These are phyloP conservation scores for Aureobasidium sp. DNA, from an alignment of 2,329 filamentous ascomycete species.

Conservation along the genomic window DNA sequence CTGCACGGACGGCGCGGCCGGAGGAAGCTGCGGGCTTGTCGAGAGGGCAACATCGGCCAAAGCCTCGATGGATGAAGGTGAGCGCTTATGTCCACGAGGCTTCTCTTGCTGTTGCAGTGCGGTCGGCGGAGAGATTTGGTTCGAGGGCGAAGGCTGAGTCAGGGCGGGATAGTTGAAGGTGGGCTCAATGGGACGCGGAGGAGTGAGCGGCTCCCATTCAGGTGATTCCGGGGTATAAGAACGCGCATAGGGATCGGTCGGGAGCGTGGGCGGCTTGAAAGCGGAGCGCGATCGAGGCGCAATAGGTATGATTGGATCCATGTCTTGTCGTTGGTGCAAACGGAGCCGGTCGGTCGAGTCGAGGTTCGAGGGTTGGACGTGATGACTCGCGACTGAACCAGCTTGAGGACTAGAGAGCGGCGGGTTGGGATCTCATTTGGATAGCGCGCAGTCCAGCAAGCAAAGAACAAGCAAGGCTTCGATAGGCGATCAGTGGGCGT, in stretches of 20 bases:
- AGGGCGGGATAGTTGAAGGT: slow-evolving; percentile 27
- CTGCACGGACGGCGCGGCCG: slow-evolving; percentile 14
- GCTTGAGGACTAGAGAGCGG: background rate
- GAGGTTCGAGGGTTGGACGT: background rate
- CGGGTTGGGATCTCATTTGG: background rate
- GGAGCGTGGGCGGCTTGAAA: slow-evolving; percentile 23
- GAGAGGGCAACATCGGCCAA: slow-evolving; percentile 37
- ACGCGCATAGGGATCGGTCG: slow-evolving; percentile 16
- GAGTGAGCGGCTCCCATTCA: slow-evolving; percentile 28
- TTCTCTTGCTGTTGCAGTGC: background rate
- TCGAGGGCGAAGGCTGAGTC: background rate
- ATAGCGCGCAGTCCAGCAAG: background rate
- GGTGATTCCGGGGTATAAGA: slow-evolving; percentile 26
- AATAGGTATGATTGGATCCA: slow-evolving; percentile 21
- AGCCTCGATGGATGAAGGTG: slow-evolving; percentile 34
- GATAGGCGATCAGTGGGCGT: background rate
- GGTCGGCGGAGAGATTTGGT: background rate
- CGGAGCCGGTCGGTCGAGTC: background rate
- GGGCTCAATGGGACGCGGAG: slow-evolving; percentile 25
- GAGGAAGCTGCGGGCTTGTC: slow-evolving; percentile 24
- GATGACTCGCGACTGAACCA: background rate
- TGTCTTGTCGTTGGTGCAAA: background rate
- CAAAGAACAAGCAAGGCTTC: background rate
- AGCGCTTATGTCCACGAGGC: slow-evolving; percentile 22
- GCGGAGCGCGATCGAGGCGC: slow-evolving; percentile 21